Evolutionary conservation across 2,329 filamentous ascomycete genomes (phyloP), one percentile per base, ranked within the genome.

Genomic region (Purpureocillium takamizusanense): DNA sequence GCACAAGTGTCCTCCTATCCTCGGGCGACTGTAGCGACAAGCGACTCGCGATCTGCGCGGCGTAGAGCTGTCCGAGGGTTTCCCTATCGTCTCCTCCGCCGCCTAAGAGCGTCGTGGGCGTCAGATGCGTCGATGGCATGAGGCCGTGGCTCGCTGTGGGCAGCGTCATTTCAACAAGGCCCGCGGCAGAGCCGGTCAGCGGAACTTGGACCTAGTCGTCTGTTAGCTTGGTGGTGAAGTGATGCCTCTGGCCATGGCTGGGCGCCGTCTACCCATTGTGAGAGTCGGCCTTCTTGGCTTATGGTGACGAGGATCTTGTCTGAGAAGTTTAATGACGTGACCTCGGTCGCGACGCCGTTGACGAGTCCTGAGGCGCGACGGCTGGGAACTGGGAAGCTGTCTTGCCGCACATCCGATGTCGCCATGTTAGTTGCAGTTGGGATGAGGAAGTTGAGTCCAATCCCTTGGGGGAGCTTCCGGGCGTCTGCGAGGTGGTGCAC

Each of bases 291-390:
- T 44, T 82, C 76, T 63, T 97, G 92, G 1, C 85, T 86, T 42
- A 97, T 74, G 1, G 88, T 95, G 45, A 98, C 68, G 51, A 98
- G 65, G 51, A 98, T 87, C 62, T 87, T 94, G 72, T 97, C 92
- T 8, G 81, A 73, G 62, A 97, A 97, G 51, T 72, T 77, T 38
- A 88, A 69, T 10, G 73, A 72, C 30, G 78, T 80, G 27, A 86
- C 81, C 47, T 87, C 78, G 2, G 92, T 97, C 28, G 71, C 60
- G 16, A 81, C 60, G 23, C 78, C 79, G 45, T 81, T 77, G 44
- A 95, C 76, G 3, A 68, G 56, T 3, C 81, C 81, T 2, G 70
- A 68, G 12, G 69, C 69, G 43, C 70, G 69, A 37, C 72, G 79
- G 3, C 76, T 81, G 10, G 66, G 63, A 4, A 80, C 83, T 13